A percentile compares a stretch with the other conserved stretches of the same genome.
Evolutionary conservation across 192 early-diverging fungal species (phyloP).

Genomic region (Entophlyctis luteolus): DNA sequence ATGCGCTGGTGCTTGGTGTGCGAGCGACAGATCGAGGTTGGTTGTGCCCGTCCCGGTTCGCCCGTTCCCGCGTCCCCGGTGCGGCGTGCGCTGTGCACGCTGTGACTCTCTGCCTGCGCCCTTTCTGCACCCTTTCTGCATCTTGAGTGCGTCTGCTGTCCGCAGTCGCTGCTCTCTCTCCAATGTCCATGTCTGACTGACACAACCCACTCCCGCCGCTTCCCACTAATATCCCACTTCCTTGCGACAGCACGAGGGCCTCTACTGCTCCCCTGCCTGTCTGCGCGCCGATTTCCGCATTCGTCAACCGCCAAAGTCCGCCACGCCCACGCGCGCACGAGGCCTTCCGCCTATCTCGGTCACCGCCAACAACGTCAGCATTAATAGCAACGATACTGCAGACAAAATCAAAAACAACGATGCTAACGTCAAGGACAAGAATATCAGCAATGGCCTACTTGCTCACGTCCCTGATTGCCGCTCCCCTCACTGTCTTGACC

Average conservation of each 20-base stretch:
- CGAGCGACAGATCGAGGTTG: conserved; percentile 10
- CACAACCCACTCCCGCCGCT: not conserved
- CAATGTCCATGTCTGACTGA: too few species aligned
- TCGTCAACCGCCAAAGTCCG: not conserved
- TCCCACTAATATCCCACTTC: not conserved
- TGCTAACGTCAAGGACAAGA: not conserved
- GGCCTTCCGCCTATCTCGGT: not conserved
- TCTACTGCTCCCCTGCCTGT: conserved; percentile 13
- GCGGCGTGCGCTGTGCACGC: too few species aligned
- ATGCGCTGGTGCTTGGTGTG: conserved; percentile 18
- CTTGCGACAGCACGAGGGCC: conserved; percentile 11
- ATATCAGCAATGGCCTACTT: not conserved
- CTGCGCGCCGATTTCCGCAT: not conserved
- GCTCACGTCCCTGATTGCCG: not conserved
- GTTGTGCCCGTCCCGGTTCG: not conserved
- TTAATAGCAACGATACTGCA: not conserved
- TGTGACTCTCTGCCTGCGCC: too few species aligned
- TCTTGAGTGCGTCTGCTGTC: too few species aligned
- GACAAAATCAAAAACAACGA: not conserved
- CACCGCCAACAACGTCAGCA: not conserved
- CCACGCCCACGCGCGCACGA: not conserved
- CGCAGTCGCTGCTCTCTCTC: too few species aligned
- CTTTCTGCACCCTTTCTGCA: too few species aligned
- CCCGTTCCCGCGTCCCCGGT: too few species aligned
- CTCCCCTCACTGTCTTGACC: too few species aligned